Base-by-base conservation (phyloP, 306 rosid species). In the Parietaria judaica region DNA sequence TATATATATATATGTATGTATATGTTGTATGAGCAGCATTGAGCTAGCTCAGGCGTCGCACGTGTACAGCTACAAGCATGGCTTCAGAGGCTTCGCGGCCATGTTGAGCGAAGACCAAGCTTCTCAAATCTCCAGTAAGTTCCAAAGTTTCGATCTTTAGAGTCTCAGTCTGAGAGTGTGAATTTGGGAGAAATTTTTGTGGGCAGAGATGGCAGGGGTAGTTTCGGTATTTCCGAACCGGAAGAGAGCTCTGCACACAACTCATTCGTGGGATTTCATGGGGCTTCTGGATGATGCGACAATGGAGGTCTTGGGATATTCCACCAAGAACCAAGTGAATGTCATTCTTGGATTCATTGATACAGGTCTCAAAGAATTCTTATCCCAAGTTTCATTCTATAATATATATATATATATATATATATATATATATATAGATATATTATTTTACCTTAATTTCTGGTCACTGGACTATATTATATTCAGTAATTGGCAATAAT, bases 201-300 rank as follows among this genome's bases (percentile, higher is more conserved):
- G 81, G 90, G 72, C 86, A 87, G 90, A 70, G 70, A 87, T 87
- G 80, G 64, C 78, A 0, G 86, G 84, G 52, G 95, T 87, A 51
- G 80, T 87, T 65, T 87, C 90, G 56, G 95, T 84, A 52, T 84
- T 87, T 67, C 95, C 88, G 36, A 87, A 84, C 72, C 58, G 66
- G 7, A 87, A 79, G 70, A 84, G 95, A 72, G 79, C 51, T 43
- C 58, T 87, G 52, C 90, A 87, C 72, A 87, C 90, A 31, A 87
- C 95, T 53, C 95, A 87, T 76, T 87, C 90, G 34, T 87, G 95
- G 90, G 82, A 79, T 67, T 87, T 87, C 70, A 84, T 87, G 80
- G 95, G 95, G 57, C 88, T 87, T 75, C 11, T 55, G 76, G 71
- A 70, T 11, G 76, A 81, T 5, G 76, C 84, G 65, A 73, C 70